phyloP scores from a whole-genome alignment of 2,329 filamentous ascomycete species.

The Fusarium xylarioides region DNA sequence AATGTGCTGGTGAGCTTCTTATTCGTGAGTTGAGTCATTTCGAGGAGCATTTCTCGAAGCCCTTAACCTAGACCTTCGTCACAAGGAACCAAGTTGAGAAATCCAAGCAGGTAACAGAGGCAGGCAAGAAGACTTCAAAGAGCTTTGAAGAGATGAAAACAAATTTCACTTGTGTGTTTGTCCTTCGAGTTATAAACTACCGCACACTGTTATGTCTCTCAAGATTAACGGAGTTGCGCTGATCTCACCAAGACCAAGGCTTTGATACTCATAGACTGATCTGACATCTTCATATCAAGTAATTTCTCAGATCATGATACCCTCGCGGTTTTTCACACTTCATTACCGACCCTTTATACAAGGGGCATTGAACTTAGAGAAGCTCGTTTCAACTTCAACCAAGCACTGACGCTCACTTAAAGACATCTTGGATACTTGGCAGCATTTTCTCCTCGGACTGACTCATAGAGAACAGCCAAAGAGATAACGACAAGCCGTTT shows the following conservation, averaged over 20 bases:
- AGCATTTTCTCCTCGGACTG: neutral
- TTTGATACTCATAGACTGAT: neutral
- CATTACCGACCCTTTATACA: accelerated
- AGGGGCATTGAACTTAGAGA: no score
- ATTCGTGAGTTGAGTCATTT: accelerated
- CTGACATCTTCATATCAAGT: no score
- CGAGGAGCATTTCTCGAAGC: no score
- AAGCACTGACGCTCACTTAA: neutral
- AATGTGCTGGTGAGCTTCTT: neutral
- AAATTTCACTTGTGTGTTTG: accelerated
- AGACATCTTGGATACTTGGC: neutral
- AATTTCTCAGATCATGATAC: no score
- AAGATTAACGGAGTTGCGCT: accelerated
- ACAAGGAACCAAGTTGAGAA: neutral
- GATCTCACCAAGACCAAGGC: accelerated
- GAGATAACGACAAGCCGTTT: neutral
- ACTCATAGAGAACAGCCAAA: neutral
- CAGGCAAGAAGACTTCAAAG: neutral
- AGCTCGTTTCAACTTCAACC: no score
- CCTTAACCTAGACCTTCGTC: neutral
- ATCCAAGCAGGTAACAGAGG: no score
- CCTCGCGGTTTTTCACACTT: accelerated
- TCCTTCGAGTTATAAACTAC: neutral
- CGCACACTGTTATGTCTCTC: neutral
- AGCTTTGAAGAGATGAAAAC: neutral